Percentiles rank a stretch among this genome's conserved stretches.
Evolutionary conservation across 2,329 filamentous ascomycete genomes (phyloP).

Genomic region (Fusarium abutilonis): DNA sequence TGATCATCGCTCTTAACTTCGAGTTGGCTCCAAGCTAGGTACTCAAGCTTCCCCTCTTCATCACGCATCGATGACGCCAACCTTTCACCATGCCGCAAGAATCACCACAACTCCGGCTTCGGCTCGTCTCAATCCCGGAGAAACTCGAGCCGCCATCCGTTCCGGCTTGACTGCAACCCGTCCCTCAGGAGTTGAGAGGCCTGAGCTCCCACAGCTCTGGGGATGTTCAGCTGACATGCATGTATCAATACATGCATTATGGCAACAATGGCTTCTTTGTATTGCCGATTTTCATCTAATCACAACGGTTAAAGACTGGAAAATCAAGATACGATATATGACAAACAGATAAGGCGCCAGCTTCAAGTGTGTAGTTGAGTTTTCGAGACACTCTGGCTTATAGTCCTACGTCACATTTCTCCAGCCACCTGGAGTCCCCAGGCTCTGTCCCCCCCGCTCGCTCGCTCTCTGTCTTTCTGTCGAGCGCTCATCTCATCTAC

Average conservation of each 20-base stretch:
- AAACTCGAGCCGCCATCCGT: slow-evolving; percentile 30
- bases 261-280: not conserved
- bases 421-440: slow-evolving; percentile 31
- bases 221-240: slow-evolving; percentile 11
- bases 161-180: not conserved
- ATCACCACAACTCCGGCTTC: slow-evolving; percentile 15
- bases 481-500: not conserved
- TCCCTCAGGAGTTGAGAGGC: slow-evolving; percentile 9
- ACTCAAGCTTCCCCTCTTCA: slow-evolving; percentile 3
- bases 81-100: not conserved
- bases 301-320: no score
- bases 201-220: slow-evolving; percentile 26
- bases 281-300: not conserved
- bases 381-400: slow-evolving; percentile 20
- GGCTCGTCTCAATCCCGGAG: slow-evolving; percentile 23
- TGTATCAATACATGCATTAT: slow-evolving; percentile 1
- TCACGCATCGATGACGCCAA: slow-evolving; percentile 33
- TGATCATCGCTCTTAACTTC: not conserved
- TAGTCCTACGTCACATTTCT: slow-evolving; percentile 35
- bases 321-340: not conserved
- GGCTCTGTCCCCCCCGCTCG: slow-evolving; percentile 1
- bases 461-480: slow-evolving; percentile 12
- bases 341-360: slow-evolving; percentile 16
- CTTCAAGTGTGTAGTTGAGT: slow-evolving; percentile 3
- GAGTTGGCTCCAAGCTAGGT: no score